A percentile compares a stretch with the other conserved stretches of the same genome.
These are phyloP conservation scores for Tagetes patula DNA, from an alignment of 129 eudicot genomes.

Conservation along the genomic window DNA sequence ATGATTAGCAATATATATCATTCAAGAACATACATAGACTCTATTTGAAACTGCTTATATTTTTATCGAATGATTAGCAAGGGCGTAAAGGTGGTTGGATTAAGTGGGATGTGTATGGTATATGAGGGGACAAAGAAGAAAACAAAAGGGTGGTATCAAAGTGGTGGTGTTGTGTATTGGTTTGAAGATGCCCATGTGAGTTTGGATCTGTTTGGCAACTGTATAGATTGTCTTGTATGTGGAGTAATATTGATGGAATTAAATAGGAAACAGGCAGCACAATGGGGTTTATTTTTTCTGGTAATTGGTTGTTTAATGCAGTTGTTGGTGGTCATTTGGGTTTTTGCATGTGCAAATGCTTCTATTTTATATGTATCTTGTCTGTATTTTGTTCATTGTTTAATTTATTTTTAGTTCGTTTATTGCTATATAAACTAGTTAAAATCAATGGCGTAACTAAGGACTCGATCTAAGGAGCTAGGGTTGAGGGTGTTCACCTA, in stretches of 20 bases:
- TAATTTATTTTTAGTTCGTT: not conserved
- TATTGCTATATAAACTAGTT: not conserved
- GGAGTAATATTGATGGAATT: slow-evolving; percentile 13
- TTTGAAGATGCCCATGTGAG: slow-evolving; percentile 34
- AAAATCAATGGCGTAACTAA: not conserved
- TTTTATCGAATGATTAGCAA: too few relatives aligned
- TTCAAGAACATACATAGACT: not conserved
- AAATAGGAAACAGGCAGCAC: slow-evolving; percentile 18
- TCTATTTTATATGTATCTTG: slow-evolving; percentile 21
- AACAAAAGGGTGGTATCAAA: slow-evolving; percentile 2
- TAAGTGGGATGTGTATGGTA: not conserved
- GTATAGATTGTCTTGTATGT: slow-evolving; percentile 32
- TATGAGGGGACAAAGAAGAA: slow-evolving; percentile 4
- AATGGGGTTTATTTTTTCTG: slow-evolving; percentile 8
- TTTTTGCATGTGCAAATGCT: slow-evolving; percentile 29
- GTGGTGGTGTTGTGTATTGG: not conserved
- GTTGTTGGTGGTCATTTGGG: slow-evolving; percentile 22
- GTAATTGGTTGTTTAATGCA: not conserved
- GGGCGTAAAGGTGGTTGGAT: too few relatives aligned
- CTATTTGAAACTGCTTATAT: not conserved
- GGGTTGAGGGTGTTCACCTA: too few relatives aligned
- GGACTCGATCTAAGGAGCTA: too few relatives aligned
- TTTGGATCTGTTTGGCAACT: slow-evolving; percentile 29
- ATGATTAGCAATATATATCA: too few relatives aligned
- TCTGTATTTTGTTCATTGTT: not conserved